Evolutionary conservation across 257 asterid genomes (phyloP), one percentile per base, ranked within the genome.

Genomic region (Primulina eburnea): DNA sequence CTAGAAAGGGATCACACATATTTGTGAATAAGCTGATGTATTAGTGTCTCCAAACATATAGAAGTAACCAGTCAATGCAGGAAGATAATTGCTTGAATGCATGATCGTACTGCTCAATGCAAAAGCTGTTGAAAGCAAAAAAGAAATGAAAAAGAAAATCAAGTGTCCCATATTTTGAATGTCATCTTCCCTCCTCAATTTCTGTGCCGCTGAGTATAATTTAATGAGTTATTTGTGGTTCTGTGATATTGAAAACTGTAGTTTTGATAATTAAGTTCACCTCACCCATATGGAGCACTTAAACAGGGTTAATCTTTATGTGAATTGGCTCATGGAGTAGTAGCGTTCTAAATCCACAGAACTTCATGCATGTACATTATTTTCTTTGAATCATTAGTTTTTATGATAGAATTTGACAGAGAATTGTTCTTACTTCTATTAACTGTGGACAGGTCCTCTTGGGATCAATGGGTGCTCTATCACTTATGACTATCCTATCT

Each of bases 391-490:
- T 5, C 7, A 50, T 3, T 14, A 50, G 56, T 50, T 50, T 50
- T 50, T 8, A 8, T 16, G 20, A 50, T 43, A 43, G 6, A 14
- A 16, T 14, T 50, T 50, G 56, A 50, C 20, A 50, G 56, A 50
- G 20, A 20, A 50, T 16, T 61, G 50, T 53, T 21, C 79, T 75
- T 52, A 68, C 60, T 21, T 55, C 59, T 71, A 26, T 76, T 73
- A 24, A 70, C 71, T 55, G 20, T 81, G 76, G 24, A 4, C 85
- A 91, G 99, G 99, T 91, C 32, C 99, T 94, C 82, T 59, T 94
- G 72, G 99, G 99, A 71, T 94, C 99, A 43, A 89, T 94, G 92
- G 99, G 90, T 62, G 99, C 99, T 60, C 84, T 94, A 28, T 89
- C 99, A 18, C 95, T 94, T 34, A 94, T 94, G 97, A 81, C 97